Percentiles rank a stretch among this genome's conserved stretches.
Conservation (phyloP, 148 eudicot genomes). For the Cornus florida region DNA sequence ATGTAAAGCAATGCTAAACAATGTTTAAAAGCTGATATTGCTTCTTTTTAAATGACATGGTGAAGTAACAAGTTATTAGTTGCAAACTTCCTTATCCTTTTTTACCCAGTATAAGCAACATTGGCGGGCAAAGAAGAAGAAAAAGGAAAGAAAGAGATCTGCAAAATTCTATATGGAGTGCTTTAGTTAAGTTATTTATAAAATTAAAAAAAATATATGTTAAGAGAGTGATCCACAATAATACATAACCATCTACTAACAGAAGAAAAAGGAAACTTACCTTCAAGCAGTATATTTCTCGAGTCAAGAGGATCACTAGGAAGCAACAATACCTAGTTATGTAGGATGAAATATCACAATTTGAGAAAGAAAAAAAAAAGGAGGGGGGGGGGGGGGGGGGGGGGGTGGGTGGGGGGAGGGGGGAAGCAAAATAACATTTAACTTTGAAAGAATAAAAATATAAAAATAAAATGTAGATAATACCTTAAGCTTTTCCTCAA, state of each 20-base stretch:
- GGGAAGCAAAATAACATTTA: background rate
- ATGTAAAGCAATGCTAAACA: too few species aligned
- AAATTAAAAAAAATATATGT: background rate
- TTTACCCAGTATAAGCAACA: background rate
- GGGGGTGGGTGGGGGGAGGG: background rate
- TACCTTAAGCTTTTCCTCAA: constrained; percentile 91
- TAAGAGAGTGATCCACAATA: background rate
- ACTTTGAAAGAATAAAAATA: background rate
- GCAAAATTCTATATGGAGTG: background rate
- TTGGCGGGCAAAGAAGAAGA: background rate
- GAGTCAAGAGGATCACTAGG: constrained; percentile 96
- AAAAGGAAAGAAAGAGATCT: background rate
- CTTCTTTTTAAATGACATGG: too few species aligned
- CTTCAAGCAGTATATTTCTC: constrained; percentile 95
- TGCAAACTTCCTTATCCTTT: background rate
- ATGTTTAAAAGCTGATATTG: background rate
- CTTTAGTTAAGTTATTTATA: background rate
- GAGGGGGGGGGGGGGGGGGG: background rate
- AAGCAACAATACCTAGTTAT: constrained; percentile 66
- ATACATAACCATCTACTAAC: background rate
- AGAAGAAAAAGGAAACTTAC: constrained; percentile 27
- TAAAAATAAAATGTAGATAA: background rate
- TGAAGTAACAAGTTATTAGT: too few species aligned
- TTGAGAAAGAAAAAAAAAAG: background rate
- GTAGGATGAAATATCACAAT: constrained; percentile 11